A percentile compares a stretch with the other conserved stretches of the same genome.
Conservation (phyloP, 2,329 filamentous ascomycete genomes). For the Ramularia endophylla region DNA sequence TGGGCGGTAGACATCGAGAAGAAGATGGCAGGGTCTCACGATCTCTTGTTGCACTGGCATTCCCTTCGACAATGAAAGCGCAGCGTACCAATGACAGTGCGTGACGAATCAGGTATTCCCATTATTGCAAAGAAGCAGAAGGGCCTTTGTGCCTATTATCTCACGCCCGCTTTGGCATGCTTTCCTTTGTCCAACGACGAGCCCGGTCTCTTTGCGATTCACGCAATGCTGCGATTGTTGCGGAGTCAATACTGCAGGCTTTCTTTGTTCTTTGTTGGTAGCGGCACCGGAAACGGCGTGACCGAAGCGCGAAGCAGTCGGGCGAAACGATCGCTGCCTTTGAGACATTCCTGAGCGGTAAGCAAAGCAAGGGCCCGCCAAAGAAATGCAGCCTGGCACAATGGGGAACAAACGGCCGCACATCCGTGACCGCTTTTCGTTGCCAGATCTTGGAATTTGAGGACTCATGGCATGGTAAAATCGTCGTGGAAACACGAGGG, state of each 20-base stretch:
- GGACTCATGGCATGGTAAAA: conserved; percentile 18
- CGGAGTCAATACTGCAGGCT: conserved; percentile 21
- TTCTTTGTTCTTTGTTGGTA: conserved; percentile 34
- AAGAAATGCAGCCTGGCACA: conserved; percentile 27
- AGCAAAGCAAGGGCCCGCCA: conserved; percentile 25
- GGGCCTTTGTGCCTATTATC: conserved; percentile 31
- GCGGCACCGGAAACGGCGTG: conserved; percentile 28
- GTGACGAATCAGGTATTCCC: conserved; percentile 24
- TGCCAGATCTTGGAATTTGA: conserved; percentile 10
- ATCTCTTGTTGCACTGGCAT: conserved; percentile 29
- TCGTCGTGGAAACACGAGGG: conserved; percentile 22
- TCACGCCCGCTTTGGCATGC: conserved; percentile 27
- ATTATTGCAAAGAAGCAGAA: conserved; percentile 24
- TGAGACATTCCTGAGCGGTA: conserved; percentile 30
- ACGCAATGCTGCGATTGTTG: conserved; percentile 28
- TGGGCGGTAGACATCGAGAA: conserved; percentile 27
- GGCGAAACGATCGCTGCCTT: conserved; percentile 23
- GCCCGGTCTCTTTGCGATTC: conserved; percentile 21
- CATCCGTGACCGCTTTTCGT: conserved; percentile 12
- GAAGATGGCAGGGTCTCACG: conserved; percentile 25
- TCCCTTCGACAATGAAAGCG: conserved; percentile 28
- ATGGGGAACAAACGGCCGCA: conserved; percentile 21
- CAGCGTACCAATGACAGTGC: conserved; percentile 24
- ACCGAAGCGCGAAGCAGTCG: conserved; percentile 20
- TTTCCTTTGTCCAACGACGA: conserved; percentile 30